A percentile compares a stretch with the other conserved stretches of the same genome.
Conservation (phyloP, 1,284 basidiomycete species). For the Ustilago hordei region DNA sequence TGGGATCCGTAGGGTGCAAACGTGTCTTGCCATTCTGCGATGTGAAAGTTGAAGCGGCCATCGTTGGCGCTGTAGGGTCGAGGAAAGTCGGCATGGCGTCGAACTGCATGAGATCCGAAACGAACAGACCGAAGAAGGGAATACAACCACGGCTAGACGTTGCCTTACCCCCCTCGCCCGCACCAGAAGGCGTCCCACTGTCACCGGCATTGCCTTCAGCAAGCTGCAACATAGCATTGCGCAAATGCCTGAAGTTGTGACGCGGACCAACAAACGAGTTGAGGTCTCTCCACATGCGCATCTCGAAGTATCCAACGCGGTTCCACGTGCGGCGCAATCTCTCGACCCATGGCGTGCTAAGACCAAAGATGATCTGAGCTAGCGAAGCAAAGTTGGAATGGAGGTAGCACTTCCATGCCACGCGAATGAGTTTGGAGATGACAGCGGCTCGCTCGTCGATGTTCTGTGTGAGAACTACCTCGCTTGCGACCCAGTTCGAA, state of each 20-base stretch:
- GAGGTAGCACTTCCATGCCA: conserved; percentile 89
- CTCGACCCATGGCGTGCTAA: conserved; percentile 80
- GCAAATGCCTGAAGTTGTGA: conserved; percentile 79
- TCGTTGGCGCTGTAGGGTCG: conserved; percentile 56
- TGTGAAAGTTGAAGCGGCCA: conserved; percentile 16
- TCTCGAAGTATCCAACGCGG: conserved; percentile 79
- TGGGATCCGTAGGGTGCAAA: conserved; percentile 30
- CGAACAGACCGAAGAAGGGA: conserved; percentile 66
- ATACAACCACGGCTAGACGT: conserved; percentile 36
- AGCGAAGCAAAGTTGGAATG: conserved; percentile 84
- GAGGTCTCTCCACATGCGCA: conserved; percentile 80
- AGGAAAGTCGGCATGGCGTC: conserved; percentile 62
- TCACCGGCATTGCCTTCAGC: conserved; percentile 32
- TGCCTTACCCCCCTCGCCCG: conserved; percentile 1
- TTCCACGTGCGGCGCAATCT: conserved; percentile 79
- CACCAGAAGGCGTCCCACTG: conserved; percentile 6
- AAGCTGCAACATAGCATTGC: conserved; percentile 60
- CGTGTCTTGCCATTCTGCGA: conserved; percentile 21
- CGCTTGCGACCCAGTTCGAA: conserved; percentile 83
- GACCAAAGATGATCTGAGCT: conserved; percentile 82
- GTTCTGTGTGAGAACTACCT: conserved; percentile 73
- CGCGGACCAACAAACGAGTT: conserved; percentile 77
- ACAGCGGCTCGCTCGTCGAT: conserved; percentile 76
- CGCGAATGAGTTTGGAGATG: conserved; percentile 83
- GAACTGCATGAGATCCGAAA: conserved; percentile 60